Conservation (phyloP, 495 filamentous ascomycete species). For the Penicillium egyptiacum region DNA sequence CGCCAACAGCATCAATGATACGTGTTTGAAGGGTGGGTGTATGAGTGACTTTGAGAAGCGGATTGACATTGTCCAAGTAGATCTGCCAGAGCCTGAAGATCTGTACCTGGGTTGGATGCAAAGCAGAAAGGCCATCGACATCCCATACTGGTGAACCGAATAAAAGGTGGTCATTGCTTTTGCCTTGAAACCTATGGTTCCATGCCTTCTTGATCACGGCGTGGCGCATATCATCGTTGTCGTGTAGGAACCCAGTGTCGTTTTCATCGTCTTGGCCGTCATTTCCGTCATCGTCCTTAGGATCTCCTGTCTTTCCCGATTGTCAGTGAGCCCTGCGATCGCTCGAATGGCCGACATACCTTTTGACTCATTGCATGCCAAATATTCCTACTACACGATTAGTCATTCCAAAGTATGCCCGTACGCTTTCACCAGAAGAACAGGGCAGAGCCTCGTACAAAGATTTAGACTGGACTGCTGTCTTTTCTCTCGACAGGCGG, state of each 20-base stretch:
- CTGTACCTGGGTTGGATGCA: conserved; percentile 25
- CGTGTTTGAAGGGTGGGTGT: conserved; percentile 43
- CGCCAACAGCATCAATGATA: conserved; percentile 27
- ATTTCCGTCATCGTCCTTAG: neutral
- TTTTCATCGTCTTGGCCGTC: neutral
- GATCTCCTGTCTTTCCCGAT: neutral
- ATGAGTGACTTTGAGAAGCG: conserved; percentile 51
- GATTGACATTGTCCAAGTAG: conserved; percentile 48
- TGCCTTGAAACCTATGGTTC: neutral
- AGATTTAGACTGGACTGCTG: neutral
- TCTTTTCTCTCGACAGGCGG: neutral
- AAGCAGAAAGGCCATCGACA: neutral
- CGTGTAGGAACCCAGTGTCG: neutral
- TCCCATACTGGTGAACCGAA: conserved; percentile 20
- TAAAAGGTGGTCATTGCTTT: neutral
- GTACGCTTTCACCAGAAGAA: too few species aligned
- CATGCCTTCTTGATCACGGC: neutral
- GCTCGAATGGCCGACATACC: neutral
- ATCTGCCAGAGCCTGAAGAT: conserved; percentile 46
- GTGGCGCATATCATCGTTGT: neutral
- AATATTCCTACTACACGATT: neutral
- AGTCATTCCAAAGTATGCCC: neutral
- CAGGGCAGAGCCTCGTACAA: neutral
- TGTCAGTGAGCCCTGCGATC: neutral
- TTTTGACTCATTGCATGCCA: neutral